Evolutionary conservation across 495 filamentous ascomycete species (phyloP).

Genomic region (Viridothelium virens): DNA sequence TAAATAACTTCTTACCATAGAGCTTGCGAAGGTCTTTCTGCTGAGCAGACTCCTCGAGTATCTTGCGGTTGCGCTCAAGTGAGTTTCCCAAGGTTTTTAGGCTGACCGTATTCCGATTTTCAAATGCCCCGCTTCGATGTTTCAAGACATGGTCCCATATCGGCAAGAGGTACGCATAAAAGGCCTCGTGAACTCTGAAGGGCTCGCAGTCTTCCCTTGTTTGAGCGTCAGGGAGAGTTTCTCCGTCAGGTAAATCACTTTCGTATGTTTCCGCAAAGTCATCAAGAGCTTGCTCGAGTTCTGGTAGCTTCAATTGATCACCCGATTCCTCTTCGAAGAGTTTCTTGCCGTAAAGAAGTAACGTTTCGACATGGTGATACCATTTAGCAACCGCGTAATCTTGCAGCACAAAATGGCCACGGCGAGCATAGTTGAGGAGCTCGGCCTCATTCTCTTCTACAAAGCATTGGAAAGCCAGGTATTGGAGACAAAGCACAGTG

Average conservation of each 20-base stretch:
- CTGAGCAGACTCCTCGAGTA: constrained; percentile 29
- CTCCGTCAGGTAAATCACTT: constrained; percentile 9
- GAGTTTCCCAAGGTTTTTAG: constrained; percentile 23
- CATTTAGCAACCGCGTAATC: constrained; percentile 39
- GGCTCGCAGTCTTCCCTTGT: constrained; percentile 16
- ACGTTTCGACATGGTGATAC: constrained; percentile 33
- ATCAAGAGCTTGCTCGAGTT: constrained; percentile 22
- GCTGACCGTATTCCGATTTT: constrained; percentile 23
- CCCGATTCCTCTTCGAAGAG: neutral
- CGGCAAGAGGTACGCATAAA: constrained; percentile 21
- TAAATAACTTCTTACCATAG: constrained; percentile 30
- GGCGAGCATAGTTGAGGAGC: constrained; percentile 19
- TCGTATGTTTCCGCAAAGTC: constrained; percentile 26
- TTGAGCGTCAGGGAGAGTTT: neutral
- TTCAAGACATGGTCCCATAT: constrained; percentile 27
- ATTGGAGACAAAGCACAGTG: constrained; percentile 33
- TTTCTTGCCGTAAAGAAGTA: constrained; percentile 13
- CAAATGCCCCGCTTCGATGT: constrained; percentile 25
- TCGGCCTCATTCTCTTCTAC: constrained; percentile 14
- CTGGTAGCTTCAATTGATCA: neutral
- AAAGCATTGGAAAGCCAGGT: constrained; percentile 36
- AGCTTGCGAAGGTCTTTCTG: constrained; percentile 20
- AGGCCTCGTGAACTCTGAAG: constrained; percentile 15
- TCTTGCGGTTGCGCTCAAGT: constrained; percentile 26
- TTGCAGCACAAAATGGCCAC: constrained; percentile 33